A percentile compares a stretch with the other conserved stretches of the same genome.
phyloP scores from a whole-genome alignment of 1,139 yeast genomes.

The Arxiozyma bovina region DNA sequence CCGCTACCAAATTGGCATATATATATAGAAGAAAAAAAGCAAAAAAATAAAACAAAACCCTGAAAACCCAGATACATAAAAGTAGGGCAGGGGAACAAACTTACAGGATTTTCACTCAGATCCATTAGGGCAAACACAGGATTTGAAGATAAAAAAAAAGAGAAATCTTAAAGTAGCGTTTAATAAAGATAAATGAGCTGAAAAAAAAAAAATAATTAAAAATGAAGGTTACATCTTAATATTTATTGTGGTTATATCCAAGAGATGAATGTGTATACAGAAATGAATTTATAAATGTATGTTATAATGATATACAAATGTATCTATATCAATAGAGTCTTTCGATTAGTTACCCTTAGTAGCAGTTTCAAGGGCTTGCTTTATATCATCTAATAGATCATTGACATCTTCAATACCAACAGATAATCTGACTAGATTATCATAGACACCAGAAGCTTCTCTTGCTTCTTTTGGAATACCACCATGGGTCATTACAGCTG shows the following conservation, averaged over 20 bases:
- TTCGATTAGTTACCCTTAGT: conserved; percentile 8
- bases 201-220: too few species aligned
- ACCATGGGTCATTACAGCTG: conserved; percentile 90
- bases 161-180: too few species aligned
- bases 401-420: conserved; percentile 84
- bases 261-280: not conserved
- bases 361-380: conserved; percentile 49
- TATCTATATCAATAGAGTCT: not conserved
- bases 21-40: not conserved
- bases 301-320: not conserved
- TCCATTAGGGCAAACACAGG: too few species aligned
- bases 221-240: not conserved
- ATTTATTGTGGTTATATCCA: not conserved
- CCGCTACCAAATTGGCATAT: not conserved
- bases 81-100: too few species aligned
- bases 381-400: conserved; percentile 65
- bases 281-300: not conserved
- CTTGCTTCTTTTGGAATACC: conserved; percentile 79
- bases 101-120: too few species aligned
- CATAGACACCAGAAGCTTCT: conserved; percentile 73
- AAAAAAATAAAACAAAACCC: not conserved
- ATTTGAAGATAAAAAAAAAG: too few species aligned
- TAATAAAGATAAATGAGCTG: too few species aligned
- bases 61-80: too few species aligned
- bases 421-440: conserved; percentile 72